Evolutionary conservation across 2,329 filamentous ascomycete genomes (phyloP), one percentile per base, ranked within the genome.

Genomic region (Geosmithia flava): DNA sequence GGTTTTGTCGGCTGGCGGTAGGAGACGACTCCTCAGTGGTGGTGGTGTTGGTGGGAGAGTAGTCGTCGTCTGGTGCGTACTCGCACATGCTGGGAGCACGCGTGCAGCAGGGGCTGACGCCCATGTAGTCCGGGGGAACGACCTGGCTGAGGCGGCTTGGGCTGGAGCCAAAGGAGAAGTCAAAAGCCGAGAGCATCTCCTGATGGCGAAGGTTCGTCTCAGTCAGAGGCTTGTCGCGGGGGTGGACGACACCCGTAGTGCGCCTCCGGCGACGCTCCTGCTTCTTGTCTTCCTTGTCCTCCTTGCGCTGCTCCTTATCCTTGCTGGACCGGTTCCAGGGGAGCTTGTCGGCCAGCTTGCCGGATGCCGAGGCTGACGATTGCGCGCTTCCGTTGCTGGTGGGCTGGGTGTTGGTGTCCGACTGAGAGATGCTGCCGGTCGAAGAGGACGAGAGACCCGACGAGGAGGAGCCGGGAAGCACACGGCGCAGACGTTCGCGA

Each of bases 31-130:
- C 23, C 8, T 27, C 23, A 8, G 23, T 27, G 23, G 23, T n/a
- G n/a, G 11, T 30, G 29, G 29, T 6, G 29, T 6, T 11, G 7
- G 11, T 42, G 8, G n/a, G 40, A 20, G 40, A 11, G 19, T 8
- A 44, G 42, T 44, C 42, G 11, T 44, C 42, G 8, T 44, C 42
- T 10, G 20, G 17, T 7, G 20, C 56, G 44, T 60, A 56, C n/a
- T n/a, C n/a, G n/a, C n/a, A n/a, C 30, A 68, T 49, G 52, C 68
- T 70, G 46, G 58, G 58, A 17, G 58, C 53, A 19, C 68, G 61
- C 29, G 69, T 70, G 53, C 63, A 68, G 55, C 70, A 66, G 19
- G 70, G 70, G 55, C 70, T 72, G 54, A 73, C 58, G 47, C 63
- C 66, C 8, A 47, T 29, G 49, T 63, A 64, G 40, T 44, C 42